These are phyloP conservation scores for Castanospermum australe DNA, from an alignment of 306 rosid genomes.

Conservation along the genomic window DNA sequence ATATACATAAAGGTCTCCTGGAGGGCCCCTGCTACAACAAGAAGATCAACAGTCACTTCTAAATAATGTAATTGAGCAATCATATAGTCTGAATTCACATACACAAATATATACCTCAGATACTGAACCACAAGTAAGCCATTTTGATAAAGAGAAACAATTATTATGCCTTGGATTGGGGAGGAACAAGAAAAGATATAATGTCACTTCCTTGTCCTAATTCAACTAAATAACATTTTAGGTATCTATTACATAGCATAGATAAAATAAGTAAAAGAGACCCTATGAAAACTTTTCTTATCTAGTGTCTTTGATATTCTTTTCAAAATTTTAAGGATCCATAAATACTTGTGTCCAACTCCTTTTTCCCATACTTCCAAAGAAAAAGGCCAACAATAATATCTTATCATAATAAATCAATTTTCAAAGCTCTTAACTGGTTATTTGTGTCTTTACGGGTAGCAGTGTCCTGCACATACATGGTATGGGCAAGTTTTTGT, in stretches of 20 bases:
- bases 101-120: not conserved
- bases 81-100: conserved; percentile 16
- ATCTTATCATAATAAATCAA: not conserved
- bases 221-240: not conserved
- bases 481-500: not conserved
- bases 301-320: conserved; percentile 14
- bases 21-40: conserved; percentile 77
- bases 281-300: not conserved
- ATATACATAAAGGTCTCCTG: conserved; percentile 92
- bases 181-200: not conserved
- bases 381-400: conserved; percentile 11
- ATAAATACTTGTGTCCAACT: not conserved
- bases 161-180: not conserved
- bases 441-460: not conserved
- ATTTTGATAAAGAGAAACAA: not conserved
- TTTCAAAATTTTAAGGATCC: not conserved
- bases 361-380: conserved; percentile 2
- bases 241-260: not conserved
- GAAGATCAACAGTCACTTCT: conserved; percentile 30
- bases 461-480: not conserved
- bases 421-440: not conserved
- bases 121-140: not conserved
- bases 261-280: conserved; percentile 8
- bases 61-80: conserved; percentile 24
- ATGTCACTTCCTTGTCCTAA: conserved; percentile 10